Conservation (phyloP, 805 yeast genomes). For the Teunomyces barrocoloradensis region DNA sequence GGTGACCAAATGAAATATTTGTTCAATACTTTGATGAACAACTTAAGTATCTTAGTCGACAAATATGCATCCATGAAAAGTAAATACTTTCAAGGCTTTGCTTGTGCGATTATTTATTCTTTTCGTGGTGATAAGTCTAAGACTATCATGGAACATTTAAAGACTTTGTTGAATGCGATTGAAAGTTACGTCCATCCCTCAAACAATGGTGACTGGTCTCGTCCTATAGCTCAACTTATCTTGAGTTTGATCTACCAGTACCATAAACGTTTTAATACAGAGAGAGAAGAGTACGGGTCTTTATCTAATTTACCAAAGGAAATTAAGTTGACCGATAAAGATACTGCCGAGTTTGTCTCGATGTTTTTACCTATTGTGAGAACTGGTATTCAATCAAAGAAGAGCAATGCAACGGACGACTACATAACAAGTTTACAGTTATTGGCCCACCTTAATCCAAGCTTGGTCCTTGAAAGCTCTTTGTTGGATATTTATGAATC, state of each 20-base stretch:
- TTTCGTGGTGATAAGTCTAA: conserved; percentile 49
- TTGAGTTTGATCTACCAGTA: conserved; percentile 56
- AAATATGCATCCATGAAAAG: conserved; percentile 45
- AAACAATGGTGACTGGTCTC: conserved; percentile 86
- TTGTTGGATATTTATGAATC: conserved; percentile 77
- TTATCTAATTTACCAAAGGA: conserved; percentile 24
- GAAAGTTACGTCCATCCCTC: conserved; percentile 91
- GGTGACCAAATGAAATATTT: conserved; percentile 58
- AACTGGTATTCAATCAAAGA: conserved; percentile 79
- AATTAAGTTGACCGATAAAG: conserved; percentile 34
- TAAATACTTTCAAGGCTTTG: conserved; percentile 42
- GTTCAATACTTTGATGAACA: conserved; percentile 51
- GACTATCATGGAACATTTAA: conserved; percentile 49
- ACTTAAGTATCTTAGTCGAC: conserved; percentile 46
- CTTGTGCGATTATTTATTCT: conserved; percentile 55
- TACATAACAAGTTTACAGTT: conserved; percentile 59
- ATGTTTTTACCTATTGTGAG: conserved; percentile 55
- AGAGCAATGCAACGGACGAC: conserved; percentile 50
- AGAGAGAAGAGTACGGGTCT: conserved; percentile 35
- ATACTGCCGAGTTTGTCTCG: conserved; percentile 43
- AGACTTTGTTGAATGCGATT: conserved; percentile 61
- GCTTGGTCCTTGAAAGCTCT: conserved; percentile 48
- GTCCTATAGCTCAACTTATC: conserved; percentile 63
- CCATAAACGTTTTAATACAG: conserved; percentile 56
- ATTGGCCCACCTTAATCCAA: conserved; percentile 64